These are phyloP conservation scores for Tetrapisispora fleetii DNA, from an alignment of 805 yeast species.

Conservation along the genomic window DNA sequence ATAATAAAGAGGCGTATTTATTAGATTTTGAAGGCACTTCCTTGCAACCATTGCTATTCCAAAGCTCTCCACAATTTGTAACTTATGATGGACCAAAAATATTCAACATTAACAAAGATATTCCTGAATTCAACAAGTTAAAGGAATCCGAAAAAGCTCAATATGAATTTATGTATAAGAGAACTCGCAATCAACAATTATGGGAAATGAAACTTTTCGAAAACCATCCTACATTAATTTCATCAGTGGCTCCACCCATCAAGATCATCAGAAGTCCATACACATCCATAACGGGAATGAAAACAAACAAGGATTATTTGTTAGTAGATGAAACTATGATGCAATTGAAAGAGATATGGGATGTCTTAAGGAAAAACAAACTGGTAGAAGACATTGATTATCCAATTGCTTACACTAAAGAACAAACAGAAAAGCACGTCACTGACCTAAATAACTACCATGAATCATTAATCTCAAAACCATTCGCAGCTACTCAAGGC, in stretches of 20 bases:
- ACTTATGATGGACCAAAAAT: constrained; percentile 84
- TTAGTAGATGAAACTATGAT: constrained; percentile 57
- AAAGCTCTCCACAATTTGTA: constrained; percentile 72
- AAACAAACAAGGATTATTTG: constrained; percentile 46
- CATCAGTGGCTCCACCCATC: constrained; percentile 74
- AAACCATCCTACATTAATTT: constrained; percentile 55
- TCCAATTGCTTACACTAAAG: constrained; percentile 55
- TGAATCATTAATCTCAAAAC: constrained; percentile 53
- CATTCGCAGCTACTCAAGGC: constrained; percentile 85
- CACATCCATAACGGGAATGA: constrained; percentile 48
- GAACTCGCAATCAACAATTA: constrained; percentile 82
- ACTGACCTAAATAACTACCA: constrained; percentile 57
- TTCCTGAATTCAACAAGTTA: constrained; percentile 58
- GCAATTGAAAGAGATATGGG: constrained; percentile 63
- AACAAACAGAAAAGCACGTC: constrained; percentile 49
- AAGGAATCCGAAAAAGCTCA: constrained; percentile 68
- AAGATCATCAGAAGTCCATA: constrained; percentile 63
- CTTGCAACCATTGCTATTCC: constrained; percentile 73
- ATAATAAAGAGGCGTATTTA: constrained; percentile 38
- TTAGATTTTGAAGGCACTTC: constrained; percentile 77
- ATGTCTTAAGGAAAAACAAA: constrained; percentile 47
- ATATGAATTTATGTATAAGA: constrained; percentile 74
- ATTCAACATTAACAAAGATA: constrained; percentile 62
- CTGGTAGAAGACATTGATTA: constrained; percentile 41
- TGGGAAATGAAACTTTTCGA: constrained; percentile 76